These are phyloP conservation scores for Exsudoporus floridanus DNA, from an alignment of 1,284 basidiomycete genomes.

Conservation along the genomic window DNA sequence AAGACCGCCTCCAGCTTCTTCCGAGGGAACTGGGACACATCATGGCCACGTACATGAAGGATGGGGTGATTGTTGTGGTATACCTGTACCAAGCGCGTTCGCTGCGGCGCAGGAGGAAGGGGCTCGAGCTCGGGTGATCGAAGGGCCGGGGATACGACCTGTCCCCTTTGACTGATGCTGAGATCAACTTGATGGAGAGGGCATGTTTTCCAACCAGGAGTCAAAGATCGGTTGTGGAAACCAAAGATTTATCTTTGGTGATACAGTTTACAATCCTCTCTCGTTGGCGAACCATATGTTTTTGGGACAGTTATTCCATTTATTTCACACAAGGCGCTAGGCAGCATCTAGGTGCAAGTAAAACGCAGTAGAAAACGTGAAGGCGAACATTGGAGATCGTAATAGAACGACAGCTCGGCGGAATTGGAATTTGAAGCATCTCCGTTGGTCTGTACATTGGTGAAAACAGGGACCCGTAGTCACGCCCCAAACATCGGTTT, in stretches of 20 bases:
- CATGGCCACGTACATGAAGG: slow-evolving; percentile 54
- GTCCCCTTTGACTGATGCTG: slow-evolving; percentile 77
- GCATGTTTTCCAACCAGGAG: neutral
- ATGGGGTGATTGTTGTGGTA: slow-evolving; percentile 97
- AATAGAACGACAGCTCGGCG: too few species aligned
- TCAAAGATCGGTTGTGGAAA: neutral
- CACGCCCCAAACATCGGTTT: too few species aligned
- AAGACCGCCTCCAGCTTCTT: slow-evolving; percentile 42
- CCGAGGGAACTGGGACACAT: slow-evolving; percentile 43
- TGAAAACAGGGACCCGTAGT: too few species aligned
- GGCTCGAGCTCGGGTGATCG: slow-evolving; percentile 38
- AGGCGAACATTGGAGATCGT: too few species aligned
- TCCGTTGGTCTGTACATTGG: too few species aligned
- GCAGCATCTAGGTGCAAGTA: too few species aligned
- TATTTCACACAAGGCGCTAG: too few species aligned
- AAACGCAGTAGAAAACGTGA: too few species aligned
- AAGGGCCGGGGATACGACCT: slow-evolving; percentile 68
- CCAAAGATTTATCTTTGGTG: neutral
- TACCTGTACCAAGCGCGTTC: slow-evolving; percentile 82
- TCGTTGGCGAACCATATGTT: neutral
- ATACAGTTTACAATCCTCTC: too few species aligned
- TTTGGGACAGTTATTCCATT: too few species aligned
- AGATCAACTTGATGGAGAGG: neutral
- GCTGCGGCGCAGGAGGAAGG: slow-evolving; percentile 62
- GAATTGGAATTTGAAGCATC: too few species aligned